phyloP scores from a whole-genome alignment of 805 yeast genomes.

The Candida koratica region DNA sequence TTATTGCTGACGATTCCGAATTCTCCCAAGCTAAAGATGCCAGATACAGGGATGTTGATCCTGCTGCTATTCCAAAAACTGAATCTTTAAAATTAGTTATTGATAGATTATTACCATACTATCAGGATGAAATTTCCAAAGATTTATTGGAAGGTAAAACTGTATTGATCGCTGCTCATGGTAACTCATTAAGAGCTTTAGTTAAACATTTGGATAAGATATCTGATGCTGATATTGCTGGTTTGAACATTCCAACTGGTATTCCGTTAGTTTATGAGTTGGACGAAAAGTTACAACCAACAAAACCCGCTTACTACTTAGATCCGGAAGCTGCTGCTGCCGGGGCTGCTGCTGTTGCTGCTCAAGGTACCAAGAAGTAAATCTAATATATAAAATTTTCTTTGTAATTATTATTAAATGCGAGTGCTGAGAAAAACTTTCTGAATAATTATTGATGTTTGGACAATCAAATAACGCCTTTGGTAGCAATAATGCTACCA shows the following conservation, averaged over 20 bases:
- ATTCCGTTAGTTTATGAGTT: conserved; percentile 96
- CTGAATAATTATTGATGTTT: conserved; percentile 8
- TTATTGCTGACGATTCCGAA: conserved; percentile 69
- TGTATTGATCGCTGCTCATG: conserved; percentile 93
- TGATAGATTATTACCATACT: conserved; percentile 94
- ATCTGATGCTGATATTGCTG: conserved; percentile 88
- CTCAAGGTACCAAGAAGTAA: conserved; percentile 66
- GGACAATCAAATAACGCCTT: conserved; percentile 9
- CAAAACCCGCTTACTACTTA: conserved; percentile 91
- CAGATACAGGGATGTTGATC: conserved; percentile 82
- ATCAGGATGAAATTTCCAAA: conserved; percentile 87
- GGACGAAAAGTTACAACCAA: conserved; percentile 80
- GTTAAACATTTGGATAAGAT: conserved; percentile 94
- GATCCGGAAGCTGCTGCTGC: conserved; percentile 99
- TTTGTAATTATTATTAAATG: no score
- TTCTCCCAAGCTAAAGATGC: conserved; percentile 82
- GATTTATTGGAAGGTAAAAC: conserved; percentile 85
- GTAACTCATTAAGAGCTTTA: conserved; percentile 95
- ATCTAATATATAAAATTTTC: no score
- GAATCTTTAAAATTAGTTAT: conserved; percentile 93
- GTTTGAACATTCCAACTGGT: conserved; percentile 96
- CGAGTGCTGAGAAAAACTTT: conserved; percentile 4
- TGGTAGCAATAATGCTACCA: conserved; percentile 7
- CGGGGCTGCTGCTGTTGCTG: conserved; percentile 99
- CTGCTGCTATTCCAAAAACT: conserved; percentile 83